These are phyloP conservation scores for Acer negundo DNA, from an alignment of 345 rosid genomes.

Conservation along the genomic window DNA sequence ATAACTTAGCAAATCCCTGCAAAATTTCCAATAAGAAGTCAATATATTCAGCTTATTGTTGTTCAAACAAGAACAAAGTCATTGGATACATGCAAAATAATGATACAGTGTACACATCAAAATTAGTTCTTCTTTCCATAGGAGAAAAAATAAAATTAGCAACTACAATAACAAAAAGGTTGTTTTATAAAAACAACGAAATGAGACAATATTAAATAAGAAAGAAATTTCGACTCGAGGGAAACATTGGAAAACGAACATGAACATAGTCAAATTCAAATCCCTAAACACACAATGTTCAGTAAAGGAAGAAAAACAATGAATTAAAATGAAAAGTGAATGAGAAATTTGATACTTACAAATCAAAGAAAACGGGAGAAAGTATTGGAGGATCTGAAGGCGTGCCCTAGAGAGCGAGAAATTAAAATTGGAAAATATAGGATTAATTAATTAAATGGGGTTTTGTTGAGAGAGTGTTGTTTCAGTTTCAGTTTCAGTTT, in stretches of 20 bases:
- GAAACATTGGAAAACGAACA: neutral
- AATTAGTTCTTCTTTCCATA: neutral
- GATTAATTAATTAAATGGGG: neutral
- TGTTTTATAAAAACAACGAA: neutral
- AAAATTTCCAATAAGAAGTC: neutral
- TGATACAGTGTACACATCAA: neutral
- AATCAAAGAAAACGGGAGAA: neutral
- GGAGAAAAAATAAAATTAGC: neutral
- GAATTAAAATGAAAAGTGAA: neutral
- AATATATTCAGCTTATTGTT: neutral
- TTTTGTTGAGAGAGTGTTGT: neutral
- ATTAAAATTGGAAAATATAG: neutral
- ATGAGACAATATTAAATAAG: no score
- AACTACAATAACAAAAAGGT: neutral
- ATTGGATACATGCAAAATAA: neutral
- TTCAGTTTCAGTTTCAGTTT: neutral
- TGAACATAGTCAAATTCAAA: slow-evolving; percentile 2
- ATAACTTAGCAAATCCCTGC: slow-evolving; percentile 11
- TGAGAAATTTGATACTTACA: slow-evolving; percentile 7
- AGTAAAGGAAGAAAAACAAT: neutral
- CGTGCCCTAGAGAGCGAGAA: slow-evolving; percentile 1
- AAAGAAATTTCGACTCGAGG: neutral
- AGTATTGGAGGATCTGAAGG: neutral
- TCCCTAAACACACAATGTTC: slow-evolving; percentile 4
- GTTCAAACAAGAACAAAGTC: neutral